Evolutionary conservation across 306 rosid genomes (phyloP), one percentile per base, ranked within the genome.

Genomic region (Lathyrus sativus): DNA sequence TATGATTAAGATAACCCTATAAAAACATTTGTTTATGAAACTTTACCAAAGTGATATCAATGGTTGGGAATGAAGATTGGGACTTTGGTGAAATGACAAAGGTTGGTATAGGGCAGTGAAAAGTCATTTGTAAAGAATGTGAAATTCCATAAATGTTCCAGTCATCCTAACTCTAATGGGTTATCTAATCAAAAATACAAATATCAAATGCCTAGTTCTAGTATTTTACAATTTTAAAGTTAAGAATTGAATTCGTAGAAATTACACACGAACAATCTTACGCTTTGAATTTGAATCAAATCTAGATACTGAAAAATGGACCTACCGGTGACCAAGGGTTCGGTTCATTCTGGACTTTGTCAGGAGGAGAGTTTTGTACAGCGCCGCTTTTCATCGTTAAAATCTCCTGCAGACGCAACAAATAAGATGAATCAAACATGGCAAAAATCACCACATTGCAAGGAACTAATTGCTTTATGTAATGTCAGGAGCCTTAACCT

Each of bases 241-340:
- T 45, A 70, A 31, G 14, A 56, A 58, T 44, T 33, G 15, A 62
- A 61, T 28, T 41, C 45, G 5, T 6, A 62, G 62, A 62, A 41
- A 41, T n/a, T n/a, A n/a, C n/a, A n/a, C n/a, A n/a, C n/a, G 39
- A 13, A 44, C 71, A 62, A 45, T 45, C 19, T 42, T 19, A 50
- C 1, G 68, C 15, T 76, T 46, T 11, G 43, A 70, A 70, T 29
- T 62, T 62, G 76, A 65, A 66, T 18, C 6, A 51, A 31, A 69
- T 64, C 53, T 12, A 66, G 28, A 78, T 39, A 53, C 45, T 22
- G 46, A 56, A 78, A 65, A 18, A 65, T 28, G 63, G 62, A 10
- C 88, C 46, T 84, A 93, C 96, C 90, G 97, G 98, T 8, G 96
- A 93, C 93, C 96, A 93, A 71, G 98, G 98, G 72, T 91, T 79